phyloP scores from a whole-genome alignment of 371 early-diverging fungal species.

The Mucor piriformis region DNA sequence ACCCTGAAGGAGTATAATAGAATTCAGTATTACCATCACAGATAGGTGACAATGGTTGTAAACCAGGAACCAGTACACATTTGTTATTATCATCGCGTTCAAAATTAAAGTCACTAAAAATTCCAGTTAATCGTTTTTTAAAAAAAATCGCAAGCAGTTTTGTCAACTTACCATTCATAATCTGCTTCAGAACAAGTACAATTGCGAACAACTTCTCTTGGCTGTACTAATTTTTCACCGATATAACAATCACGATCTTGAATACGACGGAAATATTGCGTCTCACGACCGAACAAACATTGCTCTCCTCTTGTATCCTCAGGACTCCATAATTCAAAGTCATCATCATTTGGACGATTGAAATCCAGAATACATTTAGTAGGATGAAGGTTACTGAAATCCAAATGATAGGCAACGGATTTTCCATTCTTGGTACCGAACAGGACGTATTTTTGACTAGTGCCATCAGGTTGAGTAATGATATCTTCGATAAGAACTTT shows the following conservation, averaged over 20 bases:
- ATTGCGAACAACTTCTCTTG: conserved; percentile 53
- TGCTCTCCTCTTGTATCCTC: conserved; percentile 53
- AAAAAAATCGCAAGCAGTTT: neutral
- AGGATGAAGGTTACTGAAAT: conserved; percentile 74
- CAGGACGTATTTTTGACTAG: conserved; percentile 72
- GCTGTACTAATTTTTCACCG: conserved; percentile 70
- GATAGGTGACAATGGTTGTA: conserved; percentile 53
- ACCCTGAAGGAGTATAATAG: conserved; percentile 62
- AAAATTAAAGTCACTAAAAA: conserved; percentile 74
- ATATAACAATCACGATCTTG: conserved; percentile 76
- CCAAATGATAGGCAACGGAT: conserved; percentile 67
- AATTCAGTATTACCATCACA: conserved; percentile 63
- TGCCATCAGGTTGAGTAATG: conserved; percentile 73
- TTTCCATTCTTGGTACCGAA: conserved; percentile 57
- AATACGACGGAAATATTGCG: conserved; percentile 81
- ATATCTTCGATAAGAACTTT: conserved; percentile 63
- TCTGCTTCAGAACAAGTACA: conserved; percentile 84
- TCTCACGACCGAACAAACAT: conserved; percentile 78
- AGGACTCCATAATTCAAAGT: conserved; percentile 82
- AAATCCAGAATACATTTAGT: conserved; percentile 63
- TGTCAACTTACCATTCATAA: conserved; percentile 77
- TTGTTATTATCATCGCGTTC: conserved; percentile 59
- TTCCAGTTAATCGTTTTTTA: neutral
- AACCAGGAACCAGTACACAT: conserved; percentile 69
- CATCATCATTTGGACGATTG: conserved; percentile 55